Base-by-base conservation (phyloP, 257 asterid genomes). In the Penstemon newberryi region DNA sequence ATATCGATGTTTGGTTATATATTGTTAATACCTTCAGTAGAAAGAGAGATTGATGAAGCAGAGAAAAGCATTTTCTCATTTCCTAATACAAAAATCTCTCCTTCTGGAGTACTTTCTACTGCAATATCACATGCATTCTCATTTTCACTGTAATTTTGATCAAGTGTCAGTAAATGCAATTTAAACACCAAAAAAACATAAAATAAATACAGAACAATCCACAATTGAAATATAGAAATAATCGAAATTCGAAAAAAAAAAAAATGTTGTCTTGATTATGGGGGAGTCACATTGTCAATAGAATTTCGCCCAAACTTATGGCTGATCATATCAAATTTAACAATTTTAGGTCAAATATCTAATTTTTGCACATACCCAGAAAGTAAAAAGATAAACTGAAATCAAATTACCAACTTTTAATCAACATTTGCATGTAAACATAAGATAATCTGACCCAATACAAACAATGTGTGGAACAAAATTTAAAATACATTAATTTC, bases 31-130 rank as follows among this genome's bases (percentile, higher is more conserved):
- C 98, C 98, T 78, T 84, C 92, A 2, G 94, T 70, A 7, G 96
- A 78, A 65, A 92, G 77, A 70, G 95, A 80, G 63, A 92, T 82
- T 72, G 97, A 82, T 71, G 95, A 82, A 83, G 89, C 78, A 52
- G 95, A 84, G 67, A 86, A 83, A 18, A 84, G 81, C 75, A 80
- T 70, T 73, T 75, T 85, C 55, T 78, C 33, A 25, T 25, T 82
- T 53, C 87, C 97, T 65, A 84, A 70, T 65, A 79, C 87, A 57
- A 87, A 62, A 65, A 82, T 64, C 51, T 81, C 82, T 59, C 81
- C 91, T 5, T 77, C 87, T 6, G 86, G 64, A 25, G 33, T 25
- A 75, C 76, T 79, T 73, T 79, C 96, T n/a, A 49, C 82, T 57
- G 73, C 79, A 67, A 46, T 60, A 49, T 81, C 71, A 70, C 67